Percentiles rank a stretch among this genome's conserved stretches.
phyloP scores from a whole-genome alignment of 768 basidiomycete species.

The Pholiota microspora region DNA sequence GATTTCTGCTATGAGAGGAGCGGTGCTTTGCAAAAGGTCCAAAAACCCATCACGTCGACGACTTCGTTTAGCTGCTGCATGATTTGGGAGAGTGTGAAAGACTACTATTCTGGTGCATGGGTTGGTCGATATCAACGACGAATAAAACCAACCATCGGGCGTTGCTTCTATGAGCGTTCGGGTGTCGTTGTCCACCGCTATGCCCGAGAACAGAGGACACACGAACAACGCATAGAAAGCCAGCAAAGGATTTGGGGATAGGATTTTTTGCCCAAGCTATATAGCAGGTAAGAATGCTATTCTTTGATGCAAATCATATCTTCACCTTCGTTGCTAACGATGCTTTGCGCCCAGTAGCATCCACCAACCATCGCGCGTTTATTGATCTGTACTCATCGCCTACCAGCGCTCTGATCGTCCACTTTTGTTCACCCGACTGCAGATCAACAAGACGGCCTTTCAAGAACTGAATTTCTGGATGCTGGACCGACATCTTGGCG shows the following conservation, averaged over 20 bases:
- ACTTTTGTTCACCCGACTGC: not conserved
- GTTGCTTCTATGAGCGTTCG: constrained; percentile 36
- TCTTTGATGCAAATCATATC: not conserved
- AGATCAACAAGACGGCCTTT: constrained; percentile 6
- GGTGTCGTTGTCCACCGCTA: constrained; percentile 19
- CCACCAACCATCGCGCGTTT: constrained; percentile 28
- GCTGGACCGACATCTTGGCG: constrained; percentile 6
- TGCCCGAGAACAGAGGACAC: constrained; percentile 1
- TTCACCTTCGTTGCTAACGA: constrained; percentile 25
- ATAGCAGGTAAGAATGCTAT: not conserved
- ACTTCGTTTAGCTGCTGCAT: constrained; percentile 23
- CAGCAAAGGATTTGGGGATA: constrained; percentile 25
- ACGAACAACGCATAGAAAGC: constrained; percentile 29
- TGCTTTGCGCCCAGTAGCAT: constrained; percentile 35
- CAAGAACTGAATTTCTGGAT: not conserved
- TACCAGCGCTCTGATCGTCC: constrained; percentile 3
- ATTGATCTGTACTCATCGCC: constrained; percentile 8
- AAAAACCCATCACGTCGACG: constrained; percentile 27
- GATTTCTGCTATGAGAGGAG: constrained; percentile 22
- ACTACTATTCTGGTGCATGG: constrained; percentile 25
- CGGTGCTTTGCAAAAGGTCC: constrained; percentile 23
- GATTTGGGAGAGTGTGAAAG: constrained; percentile 29
- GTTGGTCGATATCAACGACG: constrained; percentile 25
- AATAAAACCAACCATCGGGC: constrained; percentile 33
- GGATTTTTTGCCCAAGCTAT: constrained; percentile 25